Conservation (phyloP, 73 alveolate species). For the Halteria grandinella region DNA sequence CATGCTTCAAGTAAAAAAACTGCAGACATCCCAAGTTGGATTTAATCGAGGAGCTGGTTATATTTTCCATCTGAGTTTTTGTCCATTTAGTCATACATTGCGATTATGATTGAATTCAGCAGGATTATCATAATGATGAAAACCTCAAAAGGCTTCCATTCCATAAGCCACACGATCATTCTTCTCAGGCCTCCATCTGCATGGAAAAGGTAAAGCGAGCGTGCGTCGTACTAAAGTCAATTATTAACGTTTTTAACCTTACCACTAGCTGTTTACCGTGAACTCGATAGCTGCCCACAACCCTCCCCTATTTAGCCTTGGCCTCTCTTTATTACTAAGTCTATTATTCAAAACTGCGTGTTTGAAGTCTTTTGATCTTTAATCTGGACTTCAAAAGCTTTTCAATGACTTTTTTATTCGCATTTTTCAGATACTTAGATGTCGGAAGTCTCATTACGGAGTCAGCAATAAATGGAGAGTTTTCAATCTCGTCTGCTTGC, state of each 20-base stretch:
- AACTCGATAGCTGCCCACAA: too few species aligned
- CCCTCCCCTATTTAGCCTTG: too few species aligned
- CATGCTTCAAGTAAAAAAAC: conserved; percentile 46
- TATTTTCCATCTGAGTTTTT: background rate
- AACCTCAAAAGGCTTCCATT: conserved; percentile 47
- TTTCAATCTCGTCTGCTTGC: too few species aligned
- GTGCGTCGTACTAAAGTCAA: conserved; percentile 28
- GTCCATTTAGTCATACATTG: conserved; percentile 38
- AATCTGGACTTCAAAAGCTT: too few species aligned
- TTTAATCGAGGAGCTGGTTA: background rate
- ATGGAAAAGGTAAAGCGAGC: background rate
- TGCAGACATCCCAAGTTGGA: conserved; percentile 1
- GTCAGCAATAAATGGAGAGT: too few species aligned
- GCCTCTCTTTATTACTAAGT: too few species aligned
- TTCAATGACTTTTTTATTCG: too few species aligned
- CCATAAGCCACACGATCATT: conserved; percentile 49
- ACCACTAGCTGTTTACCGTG: conserved; percentile 35
- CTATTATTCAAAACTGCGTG: too few species aligned
- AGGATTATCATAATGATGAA: conserved; percentile 2
- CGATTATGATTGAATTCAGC: conserved; percentile 29
- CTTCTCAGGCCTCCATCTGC: background rate
- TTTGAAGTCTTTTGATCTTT: too few species aligned
- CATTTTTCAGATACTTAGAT: too few species aligned
- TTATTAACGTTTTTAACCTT: background rate
- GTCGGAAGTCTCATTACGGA: too few species aligned